Percentiles rank a stretch among this genome's conserved stretches.
These are phyloP conservation scores for Pseudocercospora ulei DNA, from an alignment of 2,329 filamentous ascomycete genomes.

Conservation along the genomic window DNA sequence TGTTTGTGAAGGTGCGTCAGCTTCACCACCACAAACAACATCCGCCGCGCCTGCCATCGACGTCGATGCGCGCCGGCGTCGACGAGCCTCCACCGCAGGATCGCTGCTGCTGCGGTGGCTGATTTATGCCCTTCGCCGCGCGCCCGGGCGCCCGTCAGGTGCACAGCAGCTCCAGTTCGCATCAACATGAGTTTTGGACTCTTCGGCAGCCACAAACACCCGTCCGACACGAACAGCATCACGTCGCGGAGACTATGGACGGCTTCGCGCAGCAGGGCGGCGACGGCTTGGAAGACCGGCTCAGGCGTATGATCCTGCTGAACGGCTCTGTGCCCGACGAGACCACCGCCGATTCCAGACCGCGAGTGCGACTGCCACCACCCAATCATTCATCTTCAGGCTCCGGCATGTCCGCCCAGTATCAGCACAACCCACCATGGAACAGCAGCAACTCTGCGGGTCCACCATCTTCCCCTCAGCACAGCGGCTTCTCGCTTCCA, in stretches of 20 bases:
- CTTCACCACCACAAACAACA: too few relatives aligned
- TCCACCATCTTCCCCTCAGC: conserved; percentile 11
- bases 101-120: conserved; percentile 3
- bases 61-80: background rate
- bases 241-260: conserved; percentile 16
- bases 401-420: conserved; percentile 1
- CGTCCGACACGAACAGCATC: too few relatives aligned
- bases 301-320: conserved; percentile 52
- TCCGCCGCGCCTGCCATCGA: too few relatives aligned
- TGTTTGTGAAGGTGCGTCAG: background rate
- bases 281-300: conserved; percentile 46
- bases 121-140: conserved; percentile 1
- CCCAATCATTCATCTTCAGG: conserved; percentile 7
- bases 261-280: conserved; percentile 23
- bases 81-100: background rate
- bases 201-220: too few relatives aligned
- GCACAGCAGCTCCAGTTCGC: conserved; percentile 1
- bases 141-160: background rate
- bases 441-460: conserved; percentile 9
- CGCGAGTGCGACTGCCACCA: conserved; percentile 12
- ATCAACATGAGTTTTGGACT: background rate
- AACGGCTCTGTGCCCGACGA: conserved; percentile 34
- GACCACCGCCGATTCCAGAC: conserved; percentile 6
- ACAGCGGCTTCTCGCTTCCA: conserved; percentile 14
- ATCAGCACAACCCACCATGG: conserved; percentile 11